Base-by-base conservation (phyloP, 306 rosid species). In the Ormosia semicastrata region DNA sequence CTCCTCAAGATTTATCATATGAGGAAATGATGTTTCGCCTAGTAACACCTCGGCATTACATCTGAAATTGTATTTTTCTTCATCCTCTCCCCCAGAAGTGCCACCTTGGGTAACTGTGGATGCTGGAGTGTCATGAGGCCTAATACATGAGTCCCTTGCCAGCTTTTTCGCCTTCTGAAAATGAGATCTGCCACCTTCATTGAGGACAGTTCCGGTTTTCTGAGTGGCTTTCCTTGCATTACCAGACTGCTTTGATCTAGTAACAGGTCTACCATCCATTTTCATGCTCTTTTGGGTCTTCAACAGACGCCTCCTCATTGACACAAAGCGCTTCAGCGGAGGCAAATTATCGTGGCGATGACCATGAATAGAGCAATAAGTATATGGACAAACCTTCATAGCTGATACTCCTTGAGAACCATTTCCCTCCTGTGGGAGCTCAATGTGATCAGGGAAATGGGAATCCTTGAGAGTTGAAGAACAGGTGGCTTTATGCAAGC, bases 291-390 rank as follows among this genome's bases (percentile, higher is more conserved):
- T 89, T 7, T 84, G 90, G 24, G 76, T 83, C 92, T 83, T 93
- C 82, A 81, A 58, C 53, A 57, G 58, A 36, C 89, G 93, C 87
- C 93, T 87, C 87, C 98, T 92, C 49, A 86, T 87, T 0, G 94
- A 95, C 64, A 92, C 80, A 36, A 93, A 87, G 44, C 91, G 92
- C 87, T 87, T 89, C 81, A 93, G 77, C 0, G 97, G 91, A 81
- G 94, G 94, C 58, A 70, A 52, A 79, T 64, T 81, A 44, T 66
- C 75, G 4, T 82, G 94, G 64, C 73, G 92, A 83, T 89, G 96
- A 6, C 98, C 94, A 60, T 95, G 99, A 70, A 95, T 98, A 18
- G 98, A 95, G 83, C 98, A 95, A 30, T 92, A 93, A 56, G 86
- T 81, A 70, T 89, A 95, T 5, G 91, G 84, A 84, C 99, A 95